phyloP scores from a whole-genome alignment of 257 asterid species.

The Gentiana dahurica region DNA sequence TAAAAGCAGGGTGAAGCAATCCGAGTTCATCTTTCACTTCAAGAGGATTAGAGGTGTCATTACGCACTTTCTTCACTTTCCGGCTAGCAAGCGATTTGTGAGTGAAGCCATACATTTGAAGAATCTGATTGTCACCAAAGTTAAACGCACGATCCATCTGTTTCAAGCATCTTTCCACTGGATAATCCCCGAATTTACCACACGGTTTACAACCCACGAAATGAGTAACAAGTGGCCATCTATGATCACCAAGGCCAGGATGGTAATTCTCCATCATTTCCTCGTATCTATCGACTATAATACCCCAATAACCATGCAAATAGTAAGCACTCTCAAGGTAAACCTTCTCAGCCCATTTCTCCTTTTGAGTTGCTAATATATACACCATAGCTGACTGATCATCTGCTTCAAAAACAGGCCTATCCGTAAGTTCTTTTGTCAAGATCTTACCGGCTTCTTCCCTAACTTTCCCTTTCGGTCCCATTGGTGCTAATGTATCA shows the following conservation, averaged over 20 bases:
- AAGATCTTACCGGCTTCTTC: slow-evolving; percentile 79
- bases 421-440: slow-evolving; percentile 51
- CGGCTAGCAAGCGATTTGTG: slow-evolving; percentile 58
- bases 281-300: slow-evolving; percentile 75
- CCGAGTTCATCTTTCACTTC: slow-evolving; percentile 53
- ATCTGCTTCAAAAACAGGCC: slow-evolving; percentile 90
- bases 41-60: slow-evolving; percentile 69
- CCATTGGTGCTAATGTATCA: slow-evolving; percentile 93
- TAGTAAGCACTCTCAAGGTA: slow-evolving; percentile 64
- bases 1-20: slow-evolving; percentile 67
- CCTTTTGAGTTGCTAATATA: slow-evolving; percentile 60
- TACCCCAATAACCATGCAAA: slow-evolving; percentile 92
- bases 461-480: slow-evolving; percentile 71
- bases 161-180: slow-evolving; percentile 85
- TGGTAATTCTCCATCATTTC: slow-evolving; percentile 87
- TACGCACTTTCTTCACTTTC: slow-evolving; percentile 51
- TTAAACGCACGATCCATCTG: slow-evolving; percentile 89
- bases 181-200: slow-evolving; percentile 83
- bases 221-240: slow-evolving; percentile 98
- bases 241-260: slow-evolving; percentile 82
- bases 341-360: slow-evolving; percentile 75
- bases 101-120: slow-evolving; percentile 74
- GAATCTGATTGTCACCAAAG: slow-evolving; percentile 77
- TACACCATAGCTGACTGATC: slow-evolving; percentile 98
- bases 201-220: slow-evolving; percentile 99